Base-by-base conservation (phyloP, 2,329 filamentous ascomycete species). In the Ophiostoma ips region DNA sequence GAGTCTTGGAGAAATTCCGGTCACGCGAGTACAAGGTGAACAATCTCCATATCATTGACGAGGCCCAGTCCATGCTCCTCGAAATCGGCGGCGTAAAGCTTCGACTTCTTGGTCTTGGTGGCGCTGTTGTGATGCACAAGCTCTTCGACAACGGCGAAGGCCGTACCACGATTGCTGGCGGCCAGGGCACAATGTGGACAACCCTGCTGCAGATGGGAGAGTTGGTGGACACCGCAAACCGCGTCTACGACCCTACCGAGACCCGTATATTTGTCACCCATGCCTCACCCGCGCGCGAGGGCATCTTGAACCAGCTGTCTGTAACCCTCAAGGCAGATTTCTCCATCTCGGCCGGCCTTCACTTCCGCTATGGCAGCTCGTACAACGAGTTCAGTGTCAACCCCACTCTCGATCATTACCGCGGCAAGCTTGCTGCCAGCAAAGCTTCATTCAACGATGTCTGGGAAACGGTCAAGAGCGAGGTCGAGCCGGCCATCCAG, bases 361-460 rank as follows among this genome's bases (percentile, higher is more conserved):
- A 98, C 68, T 98, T 98, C 81, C 79, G 92, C 57, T 98, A 98
- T 59, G 92, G 94, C 56, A 96, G 90, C 66, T 98, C 94, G 1
- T 98, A 98, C 75, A 98, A 98, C 68, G 94, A 98, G 66, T 98
- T 98, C 69, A 95, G 89, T 56, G 92, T 98, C 62, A 98, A 98
- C 66, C 94, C 92, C 3, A 95, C 90, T 0, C 74, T 98, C 50
- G 92, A 98, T 61, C 92, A 98, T 68, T 98, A 98, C 68, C 87
- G 94, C 53, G 94, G 92, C 63, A 98, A 98, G 75, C 81, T 98
- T 50, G 90, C 92, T 48, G 92, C 92, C 12, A 96, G 90, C 46
- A 96, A 95, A 69, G 90, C 92, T 1, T 96, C 92, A 0, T 98
- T 98, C 72, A 95, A 94, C 64, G 92, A 98, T 65, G 92, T 98